These are phyloP conservation scores for Fusarium virguliforme DNA, from an alignment of 2,329 filamentous ascomycete genomes.

Conservation along the genomic window DNA sequence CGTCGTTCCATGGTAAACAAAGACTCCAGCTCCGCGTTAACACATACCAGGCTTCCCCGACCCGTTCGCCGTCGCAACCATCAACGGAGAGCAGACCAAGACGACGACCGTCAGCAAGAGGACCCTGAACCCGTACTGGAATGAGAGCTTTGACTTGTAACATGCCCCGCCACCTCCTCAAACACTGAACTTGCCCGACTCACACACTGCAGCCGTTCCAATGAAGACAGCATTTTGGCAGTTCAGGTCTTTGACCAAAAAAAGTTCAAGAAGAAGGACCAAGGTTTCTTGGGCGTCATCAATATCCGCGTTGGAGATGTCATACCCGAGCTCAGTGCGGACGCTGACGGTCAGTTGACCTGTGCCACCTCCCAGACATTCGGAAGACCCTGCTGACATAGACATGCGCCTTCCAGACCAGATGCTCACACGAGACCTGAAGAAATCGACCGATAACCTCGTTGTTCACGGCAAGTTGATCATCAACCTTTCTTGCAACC, in stretches of 20 bases:
- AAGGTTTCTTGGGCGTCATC: conserved; percentile 97
- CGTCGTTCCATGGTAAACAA: conserved; percentile 58
- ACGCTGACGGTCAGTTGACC: conserved; percentile 84
- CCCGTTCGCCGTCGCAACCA: conserved; percentile 96
- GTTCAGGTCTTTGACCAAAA: conserved; percentile 99
- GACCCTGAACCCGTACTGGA: conserved; percentile 99
- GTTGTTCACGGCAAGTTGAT: conserved; percentile 99
- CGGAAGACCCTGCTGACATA: conserved; percentile 52
- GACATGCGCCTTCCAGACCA: conserved; percentile 74
- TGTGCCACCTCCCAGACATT: conserved; percentile 25
- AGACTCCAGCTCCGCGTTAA: conserved; percentile 50
- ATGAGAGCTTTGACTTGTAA: conserved; percentile 99
- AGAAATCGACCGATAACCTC: conserved; percentile 98
- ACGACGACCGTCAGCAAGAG: conserved; percentile 98
- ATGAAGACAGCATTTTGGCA: conserved; percentile 95
- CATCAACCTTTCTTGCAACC: conserved; percentile 94
- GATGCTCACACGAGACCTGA: conserved; percentile 97
- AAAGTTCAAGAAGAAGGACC: conserved; percentile 99
- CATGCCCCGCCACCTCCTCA: conserved; percentile 53
- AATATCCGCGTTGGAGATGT: conserved; percentile 97
- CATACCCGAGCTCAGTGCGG: conserved; percentile 85
- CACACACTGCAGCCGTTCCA: conserved; percentile 77
- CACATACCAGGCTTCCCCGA: conserved; percentile 86
- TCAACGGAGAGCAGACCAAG: conserved; percentile 97
- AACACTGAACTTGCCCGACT: conserved; percentile 29